Evolutionary conservation across 2,329 filamentous ascomycete genomes (phyloP), one percentile per base, ranked within the genome.

Genomic region (Paraphoma sp.): DNA sequence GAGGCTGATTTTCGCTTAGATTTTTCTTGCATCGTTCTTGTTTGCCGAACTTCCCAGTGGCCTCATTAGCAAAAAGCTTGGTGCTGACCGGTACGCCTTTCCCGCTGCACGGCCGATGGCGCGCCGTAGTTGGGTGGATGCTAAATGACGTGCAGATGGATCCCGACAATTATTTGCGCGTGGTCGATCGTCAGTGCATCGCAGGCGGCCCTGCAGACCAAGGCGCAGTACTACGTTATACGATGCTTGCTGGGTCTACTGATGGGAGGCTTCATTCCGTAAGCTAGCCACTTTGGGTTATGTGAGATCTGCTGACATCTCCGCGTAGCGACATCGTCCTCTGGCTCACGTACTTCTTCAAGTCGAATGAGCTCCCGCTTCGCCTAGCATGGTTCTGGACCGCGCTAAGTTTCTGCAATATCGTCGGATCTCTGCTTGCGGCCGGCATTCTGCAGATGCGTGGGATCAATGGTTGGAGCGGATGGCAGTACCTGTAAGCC

Each of bases 31-130:
- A 0, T 73, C 74, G 0, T 84, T 84, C 53, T 72, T 83, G 1
- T 74, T 77, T 1, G 81, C 82, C 4, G 82, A 84, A 44, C 68
- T 84, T 0, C 82, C 82, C 3, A 82, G 80, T 46, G 80, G 81
- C 14, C 69, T 84, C 3, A 72, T 84, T 48, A 82, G 80, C 53
- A 84, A 84, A 70, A 81, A 81, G 50, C 64, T 84, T 7, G 82
- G 82, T 9, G 80, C 82, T 0, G 81, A 84, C 59, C 63, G 74
- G 41, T 67, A 53, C 29, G 57, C 30, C 18, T 60, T 71, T 79
- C 23, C 77, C 76, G 3, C 65, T 23, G n/a, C 11, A 17, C 38
- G 31, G 23, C 72, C 46, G 70, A 77, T 58, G 75, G 75, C 67
- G 33, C 12, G 29, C 16, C 18, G 38, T 38, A 33, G 7, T 23